A percentile compares a stretch with the other conserved stretches of the same genome.
phyloP scores from a whole-genome alignment of 2,329 filamentous ascomycete genomes.

The Fusarium sarcochroum region DNA sequence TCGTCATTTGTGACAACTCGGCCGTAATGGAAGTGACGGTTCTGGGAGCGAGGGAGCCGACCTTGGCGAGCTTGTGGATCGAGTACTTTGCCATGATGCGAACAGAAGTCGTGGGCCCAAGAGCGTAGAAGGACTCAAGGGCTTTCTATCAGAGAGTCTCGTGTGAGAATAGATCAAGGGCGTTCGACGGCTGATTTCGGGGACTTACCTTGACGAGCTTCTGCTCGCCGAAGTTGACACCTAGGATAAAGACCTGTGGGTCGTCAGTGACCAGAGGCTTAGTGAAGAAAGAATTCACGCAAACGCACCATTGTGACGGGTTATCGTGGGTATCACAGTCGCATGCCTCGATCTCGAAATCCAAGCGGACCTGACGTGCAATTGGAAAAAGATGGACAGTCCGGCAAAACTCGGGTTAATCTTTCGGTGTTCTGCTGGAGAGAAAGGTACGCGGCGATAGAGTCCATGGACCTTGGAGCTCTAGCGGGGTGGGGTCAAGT shows the following conservation, averaged over 20 bases:
- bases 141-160: conserved; percentile 66
- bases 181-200: conserved; percentile 3
- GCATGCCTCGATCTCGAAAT: conserved; percentile 41
- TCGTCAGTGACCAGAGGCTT: not conserved
- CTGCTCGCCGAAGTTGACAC: conserved; percentile 86
- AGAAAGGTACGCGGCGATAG: not conserved
- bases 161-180: conserved; percentile 24
- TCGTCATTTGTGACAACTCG: conserved; percentile 90
- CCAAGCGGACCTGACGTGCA: conserved; percentile 18
- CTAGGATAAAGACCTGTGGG: conserved; percentile 83
- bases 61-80: conserved; percentile 85
- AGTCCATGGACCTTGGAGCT: conserved; percentile 15
- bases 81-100: conserved; percentile 89
- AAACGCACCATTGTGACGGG: conserved; percentile 44
- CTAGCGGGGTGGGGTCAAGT: conserved; percentile 2
- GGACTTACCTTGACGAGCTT: conserved; percentile 83
- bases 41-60: conserved; percentile 80
- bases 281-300: not conserved
- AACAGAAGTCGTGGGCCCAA: conserved; percentile 78
- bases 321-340: conserved; percentile 40
- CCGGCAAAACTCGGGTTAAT: conserved; percentile 52
- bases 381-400: conserved; percentile 40
- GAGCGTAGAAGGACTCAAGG: conserved; percentile 88
- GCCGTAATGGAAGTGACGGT: conserved; percentile 86
- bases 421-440: not conserved